phyloP scores from a whole-genome alignment of 1,284 basidiomycete genomes.

The Sporisorium graminicola region DNA sequence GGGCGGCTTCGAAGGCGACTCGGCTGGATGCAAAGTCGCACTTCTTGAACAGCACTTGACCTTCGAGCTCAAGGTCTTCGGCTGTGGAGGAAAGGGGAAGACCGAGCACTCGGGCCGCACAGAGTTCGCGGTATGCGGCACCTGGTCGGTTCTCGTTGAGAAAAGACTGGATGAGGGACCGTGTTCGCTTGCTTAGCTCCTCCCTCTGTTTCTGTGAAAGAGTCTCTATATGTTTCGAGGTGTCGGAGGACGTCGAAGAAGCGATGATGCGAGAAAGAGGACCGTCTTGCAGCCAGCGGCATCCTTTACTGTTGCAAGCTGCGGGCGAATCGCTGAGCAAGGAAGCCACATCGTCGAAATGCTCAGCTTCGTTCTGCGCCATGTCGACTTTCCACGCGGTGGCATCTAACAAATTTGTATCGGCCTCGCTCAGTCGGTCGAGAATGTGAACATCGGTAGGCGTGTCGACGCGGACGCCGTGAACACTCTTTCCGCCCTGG shows the following conservation, averaged over 20 bases:
- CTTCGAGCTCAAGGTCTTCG: constrained; percentile 50
- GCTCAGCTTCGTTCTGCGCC: constrained; percentile 5
- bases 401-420: constrained; percentile 20
- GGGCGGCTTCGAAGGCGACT: constrained; percentile 34
- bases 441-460: constrained; percentile 65
- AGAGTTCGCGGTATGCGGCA: constrained; percentile 49
- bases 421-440: constrained; percentile 19
- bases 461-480: constrained; percentile 64
- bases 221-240: neutral
- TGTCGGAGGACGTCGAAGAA: neutral
- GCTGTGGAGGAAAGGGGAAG: constrained; percentile 18
- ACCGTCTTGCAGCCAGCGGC: constrained; percentile 57
- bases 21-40: constrained; percentile 35
- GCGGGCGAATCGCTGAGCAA: constrained; percentile 23
- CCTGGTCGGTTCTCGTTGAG: constrained; percentile 39
- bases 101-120: constrained; percentile 33
- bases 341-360: constrained; percentile 10
- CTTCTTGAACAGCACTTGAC: constrained; percentile 31
- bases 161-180: constrained; percentile 28
- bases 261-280: constrained; percentile 41
- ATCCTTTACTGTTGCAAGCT: constrained; percentile 33
- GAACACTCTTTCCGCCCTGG: constrained; percentile 51
- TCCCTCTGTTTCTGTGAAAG: constrained; percentile 1
- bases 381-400: constrained; percentile 37
- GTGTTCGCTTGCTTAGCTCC: constrained; percentile 12